These are phyloP conservation scores for Nasturtium officinale DNA, from an alignment of 345 rosid genomes.

Conservation along the genomic window DNA sequence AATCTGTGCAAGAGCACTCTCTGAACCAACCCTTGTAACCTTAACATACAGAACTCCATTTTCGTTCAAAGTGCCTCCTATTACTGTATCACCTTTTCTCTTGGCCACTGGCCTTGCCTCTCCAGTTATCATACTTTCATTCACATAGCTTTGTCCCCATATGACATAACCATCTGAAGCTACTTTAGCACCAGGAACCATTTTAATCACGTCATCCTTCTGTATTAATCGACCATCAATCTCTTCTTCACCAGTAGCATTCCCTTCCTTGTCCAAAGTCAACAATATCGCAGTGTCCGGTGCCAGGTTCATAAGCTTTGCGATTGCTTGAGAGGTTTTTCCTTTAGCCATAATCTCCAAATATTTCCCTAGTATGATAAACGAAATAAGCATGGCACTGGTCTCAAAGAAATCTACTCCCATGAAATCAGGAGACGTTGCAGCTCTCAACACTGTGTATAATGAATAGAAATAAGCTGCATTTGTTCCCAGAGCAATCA, in stretches of 20 bases:
- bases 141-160: slow-evolving; percentile 76
- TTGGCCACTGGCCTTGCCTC: slow-evolving; percentile 76
- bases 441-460: slow-evolving; percentile 77
- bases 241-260: slow-evolving; percentile 68
- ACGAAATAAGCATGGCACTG: slow-evolving; percentile 92
- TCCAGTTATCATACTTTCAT: slow-evolving; percentile 84
- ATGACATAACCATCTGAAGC: slow-evolving; percentile 72
- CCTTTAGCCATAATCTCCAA: slow-evolving; percentile 87
- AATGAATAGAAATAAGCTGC: slow-evolving; percentile 90
- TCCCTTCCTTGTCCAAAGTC: slow-evolving; percentile 61
- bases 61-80: slow-evolving; percentile 91
- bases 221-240: slow-evolving; percentile 83
- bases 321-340: slow-evolving; percentile 89
- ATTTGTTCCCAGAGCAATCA: slow-evolving; percentile 90
- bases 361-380: slow-evolving; percentile 89
- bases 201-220: slow-evolving; percentile 77
- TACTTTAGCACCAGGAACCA: slow-evolving; percentile 70
- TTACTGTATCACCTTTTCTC: slow-evolving; percentile 77
- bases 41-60: slow-evolving; percentile 79
- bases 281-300: slow-evolving; percentile 76
- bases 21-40: slow-evolving; percentile 91
- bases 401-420: slow-evolving; percentile 94
- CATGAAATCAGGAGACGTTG: slow-evolving; percentile 58
- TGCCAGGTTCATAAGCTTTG: slow-evolving; percentile 87
- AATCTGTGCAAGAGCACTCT: slow-evolving; percentile 90